Evolutionary conservation across 176 grass and related monocot genomes (phyloP), one percentile per base, ranked within the genome.

Genomic region (Aegilops longissima): DNA sequence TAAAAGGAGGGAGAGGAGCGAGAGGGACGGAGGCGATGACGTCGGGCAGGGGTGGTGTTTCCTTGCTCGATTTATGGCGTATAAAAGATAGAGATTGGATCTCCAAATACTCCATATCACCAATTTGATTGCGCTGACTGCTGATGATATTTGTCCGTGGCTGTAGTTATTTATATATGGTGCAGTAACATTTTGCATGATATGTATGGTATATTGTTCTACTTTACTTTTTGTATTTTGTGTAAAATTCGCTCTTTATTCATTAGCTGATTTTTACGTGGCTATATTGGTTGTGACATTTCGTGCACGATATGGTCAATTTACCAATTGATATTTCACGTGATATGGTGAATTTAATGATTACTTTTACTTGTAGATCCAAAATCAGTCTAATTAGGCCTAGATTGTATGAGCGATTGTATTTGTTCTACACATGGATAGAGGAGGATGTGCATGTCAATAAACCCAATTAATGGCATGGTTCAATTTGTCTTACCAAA

Each of bases 1-100:
- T 76, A 76, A 76, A 76, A 51, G 44, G 64, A 66, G 64, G 27
- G 27, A 30, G 12, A 65, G 24, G n/a, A 74, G 73, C 77, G 56
- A 18, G 30, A 30, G 0, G 6, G 27, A 4, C 71, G 29, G 5
- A 0, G 38, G 11, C 7, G 74, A 12, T n/a, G 58, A 3, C 20
- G 58, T 61, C 20, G 58, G 8, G 58, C n/a, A n/a, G 58, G 18
- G 56, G 56, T 8, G 20, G 56, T 3, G 7, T 20, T 61, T 61
- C 3, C 2, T 11, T 23, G 21, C 9, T 24, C 5, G 56, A 24
- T 72, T 44, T 23, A 73, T 7, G 18, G 4, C n/a, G 21, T 78
- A 44, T 44, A 61, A 23, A 1, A 17, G 5, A 20, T 61, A 18
- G 8, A 24, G 33, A 40, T 10, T n/a, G 20, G 21, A 64, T 65